Conservation (phyloP, 495 filamentous ascomycete genomes). For the Acidiella bohemica region DNA sequence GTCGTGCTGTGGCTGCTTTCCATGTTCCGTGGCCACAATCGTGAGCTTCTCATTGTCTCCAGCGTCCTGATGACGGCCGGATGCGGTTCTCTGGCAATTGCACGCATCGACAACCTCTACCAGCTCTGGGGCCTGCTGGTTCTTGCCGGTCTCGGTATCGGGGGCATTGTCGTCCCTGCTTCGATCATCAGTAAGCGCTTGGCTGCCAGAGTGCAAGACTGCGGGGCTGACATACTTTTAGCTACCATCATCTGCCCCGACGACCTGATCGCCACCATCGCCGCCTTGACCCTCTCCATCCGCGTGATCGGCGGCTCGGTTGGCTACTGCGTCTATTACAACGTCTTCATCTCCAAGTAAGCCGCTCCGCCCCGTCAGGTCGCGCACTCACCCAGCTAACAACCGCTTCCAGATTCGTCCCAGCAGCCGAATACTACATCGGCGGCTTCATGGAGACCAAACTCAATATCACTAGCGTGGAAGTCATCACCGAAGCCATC, state of each 20-base stretch:
- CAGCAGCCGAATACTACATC: slow-evolving; percentile 35
- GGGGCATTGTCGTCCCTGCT: slow-evolving; percentile 59
- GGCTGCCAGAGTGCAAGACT: neutral
- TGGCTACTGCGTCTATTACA: slow-evolving; percentile 23
- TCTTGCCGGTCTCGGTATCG: slow-evolving; percentile 55
- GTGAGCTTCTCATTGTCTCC: slow-evolving; percentile 46
- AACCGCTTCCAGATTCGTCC: slow-evolving; percentile 16
- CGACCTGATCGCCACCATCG: slow-evolving; percentile 60
- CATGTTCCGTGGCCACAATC: slow-evolving; percentile 47
- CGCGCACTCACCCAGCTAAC: neutral
- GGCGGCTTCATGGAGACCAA: slow-evolving; percentile 39
- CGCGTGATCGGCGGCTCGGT: slow-evolving; percentile 25
- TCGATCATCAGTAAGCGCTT: slow-evolving; percentile 44
- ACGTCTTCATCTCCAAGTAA: slow-evolving; percentile 19
- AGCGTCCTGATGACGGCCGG: slow-evolving; percentile 59
- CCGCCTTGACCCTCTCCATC: slow-evolving; percentile 38
- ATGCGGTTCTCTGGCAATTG: slow-evolving; percentile 48
- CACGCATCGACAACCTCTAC: slow-evolving; percentile 44
- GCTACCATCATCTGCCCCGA: slow-evolving; percentile 59
- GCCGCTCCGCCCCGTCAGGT: neutral
- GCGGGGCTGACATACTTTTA: slow-evolving; percentile 1
- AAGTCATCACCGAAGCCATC: slow-evolving; percentile 36
- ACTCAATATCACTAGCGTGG: slow-evolving; percentile 40
- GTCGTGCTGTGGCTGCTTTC: slow-evolving; percentile 49
- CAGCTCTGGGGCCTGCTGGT: slow-evolving; percentile 48